Conservation (phyloP, 2,329 filamentous ascomycete genomes). For the Xylariaceae sp. region DNA sequence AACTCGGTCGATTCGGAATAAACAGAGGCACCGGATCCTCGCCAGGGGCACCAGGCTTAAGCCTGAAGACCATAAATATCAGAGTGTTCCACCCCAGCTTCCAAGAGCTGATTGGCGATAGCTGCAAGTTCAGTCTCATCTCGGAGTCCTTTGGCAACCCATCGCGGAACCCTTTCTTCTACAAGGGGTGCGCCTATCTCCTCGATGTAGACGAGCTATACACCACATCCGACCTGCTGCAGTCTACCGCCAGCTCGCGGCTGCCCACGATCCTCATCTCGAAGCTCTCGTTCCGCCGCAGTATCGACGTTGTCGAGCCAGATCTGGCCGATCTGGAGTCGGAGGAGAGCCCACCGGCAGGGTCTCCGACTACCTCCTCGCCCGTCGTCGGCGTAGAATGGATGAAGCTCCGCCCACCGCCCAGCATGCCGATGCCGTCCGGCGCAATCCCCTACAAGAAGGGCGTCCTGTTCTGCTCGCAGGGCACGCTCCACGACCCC, state of each 20-base stretch:
- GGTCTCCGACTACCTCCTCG: no score
- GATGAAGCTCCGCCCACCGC: slow-evolving; percentile 39
- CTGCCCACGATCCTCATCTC: slow-evolving; percentile 43
- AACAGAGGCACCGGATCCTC: no score
- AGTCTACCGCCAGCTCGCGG: slow-evolving; percentile 32
- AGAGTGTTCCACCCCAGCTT: slow-evolving; percentile 36
- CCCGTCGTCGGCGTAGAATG: slow-evolving; percentile 32
- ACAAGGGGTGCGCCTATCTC: slow-evolving; percentile 40
- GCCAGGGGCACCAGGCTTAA: no score
- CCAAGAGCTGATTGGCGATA: slow-evolving; percentile 29
- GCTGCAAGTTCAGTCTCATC: slow-evolving; percentile 35
- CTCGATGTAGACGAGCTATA: slow-evolving; percentile 38
- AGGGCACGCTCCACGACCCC: slow-evolving; percentile 29
- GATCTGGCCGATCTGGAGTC: no score
- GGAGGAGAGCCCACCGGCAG: not conserved
- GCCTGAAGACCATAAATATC: slow-evolving; percentile 32
- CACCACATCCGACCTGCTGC: slow-evolving; percentile 40
- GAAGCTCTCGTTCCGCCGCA: slow-evolving; percentile 26
- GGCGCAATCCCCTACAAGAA: slow-evolving; percentile 37
- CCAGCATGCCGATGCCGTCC: slow-evolving; percentile 40
- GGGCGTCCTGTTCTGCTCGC: slow-evolving; percentile 39
- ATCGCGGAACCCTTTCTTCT: slow-evolving; percentile 42
- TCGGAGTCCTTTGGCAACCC: slow-evolving; percentile 34
- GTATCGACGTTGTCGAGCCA: no score
- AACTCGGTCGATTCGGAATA: slow-evolving; percentile 4